Evolutionary conservation across 2,329 filamentous ascomycete species (phyloP).

Genomic region (Alternaria consortialis): DNA sequence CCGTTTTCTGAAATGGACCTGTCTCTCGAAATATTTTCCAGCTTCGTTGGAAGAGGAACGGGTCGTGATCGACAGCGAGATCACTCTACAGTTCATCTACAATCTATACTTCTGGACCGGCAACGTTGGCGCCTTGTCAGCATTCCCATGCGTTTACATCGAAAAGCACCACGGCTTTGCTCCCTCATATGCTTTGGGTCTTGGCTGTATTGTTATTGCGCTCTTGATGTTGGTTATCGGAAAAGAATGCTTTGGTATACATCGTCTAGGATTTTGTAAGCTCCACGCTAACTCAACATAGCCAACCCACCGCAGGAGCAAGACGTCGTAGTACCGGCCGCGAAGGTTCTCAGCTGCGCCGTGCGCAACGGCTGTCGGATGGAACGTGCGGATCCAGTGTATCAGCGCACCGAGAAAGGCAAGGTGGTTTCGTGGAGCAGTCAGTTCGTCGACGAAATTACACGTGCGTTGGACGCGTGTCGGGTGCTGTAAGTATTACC

Average conservation of each 20-base stretch:
- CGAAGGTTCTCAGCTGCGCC: conserved; percentile 39
- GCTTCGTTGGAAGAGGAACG: conserved; percentile 37
- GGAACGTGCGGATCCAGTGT: conserved; percentile 33
- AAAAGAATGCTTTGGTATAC: conserved; percentile 11
- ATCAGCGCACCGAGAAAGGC: conserved; percentile 32
- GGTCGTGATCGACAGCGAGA: conserved; percentile 45
- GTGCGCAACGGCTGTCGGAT: conserved; percentile 40
- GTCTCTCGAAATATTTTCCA: neutral
- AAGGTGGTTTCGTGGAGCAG: conserved; percentile 39
- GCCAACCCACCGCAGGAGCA: conserved; percentile 28
- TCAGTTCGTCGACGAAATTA: conserved; percentile 40
- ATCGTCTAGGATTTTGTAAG: neutral
- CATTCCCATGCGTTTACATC: conserved; percentile 70
- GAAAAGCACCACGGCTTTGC: conserved; percentile 74
- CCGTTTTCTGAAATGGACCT: neutral
- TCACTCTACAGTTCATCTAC: conserved; percentile 53
- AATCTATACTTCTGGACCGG: conserved; percentile 52
- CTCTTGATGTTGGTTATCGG: conserved; percentile 61
- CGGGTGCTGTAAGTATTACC: conserved; percentile 32
- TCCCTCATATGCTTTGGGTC: conserved; percentile 69
- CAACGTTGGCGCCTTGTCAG: conserved; percentile 75
- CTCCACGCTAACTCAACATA: neutral
- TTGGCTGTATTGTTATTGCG: conserved; percentile 70
- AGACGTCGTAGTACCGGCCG: conserved; percentile 37
- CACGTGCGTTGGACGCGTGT: conserved; percentile 43